A percentile compares a stretch with the other conserved stretches of the same genome.
These are phyloP conservation scores for Blattamonas nauphoetae DNA, from an alignment of 78 protist species.

Conservation along the genomic window DNA sequence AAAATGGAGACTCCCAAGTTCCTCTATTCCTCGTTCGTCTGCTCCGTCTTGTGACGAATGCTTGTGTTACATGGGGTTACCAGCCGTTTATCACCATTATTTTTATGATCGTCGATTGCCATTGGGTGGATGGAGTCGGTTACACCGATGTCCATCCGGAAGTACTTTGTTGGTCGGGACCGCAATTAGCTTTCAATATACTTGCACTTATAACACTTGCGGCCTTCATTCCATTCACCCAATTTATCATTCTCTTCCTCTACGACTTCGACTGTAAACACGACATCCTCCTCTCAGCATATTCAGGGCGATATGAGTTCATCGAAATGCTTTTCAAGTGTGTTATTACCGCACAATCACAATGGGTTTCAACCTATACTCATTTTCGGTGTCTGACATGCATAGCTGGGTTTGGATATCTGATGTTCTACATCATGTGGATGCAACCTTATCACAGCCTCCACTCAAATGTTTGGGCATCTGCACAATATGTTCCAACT, in stretches of 20 bases:
- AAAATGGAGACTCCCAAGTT: neutral
- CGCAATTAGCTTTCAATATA: neutral
- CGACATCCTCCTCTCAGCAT: neutral
- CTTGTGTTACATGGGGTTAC: neutral
- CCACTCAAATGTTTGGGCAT: neutral
- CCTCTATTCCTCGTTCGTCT: neutral
- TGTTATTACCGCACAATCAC: neutral
- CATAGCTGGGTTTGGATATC: neutral
- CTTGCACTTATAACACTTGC: neutral
- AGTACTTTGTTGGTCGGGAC: neutral
- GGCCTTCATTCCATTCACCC: neutral
- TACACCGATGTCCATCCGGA: neutral
- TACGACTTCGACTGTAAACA: neutral
- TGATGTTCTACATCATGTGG: conserved; percentile 3
- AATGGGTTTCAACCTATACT: neutral
- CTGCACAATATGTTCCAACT: neutral
- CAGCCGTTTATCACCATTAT: neutral
- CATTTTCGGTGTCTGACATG: neutral
- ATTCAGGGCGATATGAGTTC: neutral
- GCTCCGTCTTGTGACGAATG: neutral
- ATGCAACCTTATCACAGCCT: neutral
- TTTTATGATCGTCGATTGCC: neutral
- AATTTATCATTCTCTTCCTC: neutral
- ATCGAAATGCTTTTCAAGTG: neutral
- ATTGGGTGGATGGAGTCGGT: neutral